A percentile compares a stretch with the other conserved stretches of the same genome.
Conservation (phyloP, 495 filamentous ascomycete species). For the Podospora conica region DNA sequence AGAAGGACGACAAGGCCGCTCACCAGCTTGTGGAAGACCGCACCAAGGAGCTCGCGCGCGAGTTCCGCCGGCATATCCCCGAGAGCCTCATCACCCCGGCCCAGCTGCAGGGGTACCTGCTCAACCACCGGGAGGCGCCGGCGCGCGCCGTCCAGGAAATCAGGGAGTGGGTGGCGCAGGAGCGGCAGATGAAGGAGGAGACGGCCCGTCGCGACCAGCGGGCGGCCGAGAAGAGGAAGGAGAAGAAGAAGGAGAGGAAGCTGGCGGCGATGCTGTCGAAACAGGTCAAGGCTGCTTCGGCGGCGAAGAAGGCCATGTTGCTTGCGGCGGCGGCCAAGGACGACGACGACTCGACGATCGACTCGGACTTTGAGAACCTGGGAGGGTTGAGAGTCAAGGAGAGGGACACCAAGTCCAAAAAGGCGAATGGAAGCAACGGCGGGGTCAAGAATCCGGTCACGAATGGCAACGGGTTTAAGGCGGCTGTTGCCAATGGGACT, state of each 20-base stretch:
- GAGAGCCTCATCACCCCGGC: constrained; percentile 55
- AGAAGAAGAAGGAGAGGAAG: background rate
- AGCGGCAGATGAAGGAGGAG: constrained; percentile 18
- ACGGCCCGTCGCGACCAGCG: constrained; percentile 11
- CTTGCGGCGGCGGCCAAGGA: background rate
- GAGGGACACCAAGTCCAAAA: background rate
- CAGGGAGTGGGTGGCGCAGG: constrained; percentile 41
- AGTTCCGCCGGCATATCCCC: constrained; percentile 49
- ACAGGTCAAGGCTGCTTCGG: background rate
- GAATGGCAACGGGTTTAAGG: background rate
- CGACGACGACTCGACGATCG: background rate
- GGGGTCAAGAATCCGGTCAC: background rate
- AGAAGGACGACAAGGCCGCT: constrained; percentile 7
- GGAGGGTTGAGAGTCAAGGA: background rate
- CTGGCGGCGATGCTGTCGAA: background rate
- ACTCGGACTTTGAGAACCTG: background rate
- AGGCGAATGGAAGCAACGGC: background rate
- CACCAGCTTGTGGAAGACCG: constrained; percentile 13
- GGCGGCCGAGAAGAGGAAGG: constrained; percentile 16
- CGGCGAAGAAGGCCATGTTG: background rate
- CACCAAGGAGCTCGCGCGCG: constrained; percentile 39
- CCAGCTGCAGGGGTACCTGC: constrained; percentile 60
- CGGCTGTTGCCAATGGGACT: background rate
- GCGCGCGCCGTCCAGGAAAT: constrained; percentile 42
- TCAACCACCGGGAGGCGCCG: constrained; percentile 49